These are phyloP conservation scores for Monosporozyma unispora DNA, from an alignment of 805 yeast species.

Conservation along the genomic window DNA sequence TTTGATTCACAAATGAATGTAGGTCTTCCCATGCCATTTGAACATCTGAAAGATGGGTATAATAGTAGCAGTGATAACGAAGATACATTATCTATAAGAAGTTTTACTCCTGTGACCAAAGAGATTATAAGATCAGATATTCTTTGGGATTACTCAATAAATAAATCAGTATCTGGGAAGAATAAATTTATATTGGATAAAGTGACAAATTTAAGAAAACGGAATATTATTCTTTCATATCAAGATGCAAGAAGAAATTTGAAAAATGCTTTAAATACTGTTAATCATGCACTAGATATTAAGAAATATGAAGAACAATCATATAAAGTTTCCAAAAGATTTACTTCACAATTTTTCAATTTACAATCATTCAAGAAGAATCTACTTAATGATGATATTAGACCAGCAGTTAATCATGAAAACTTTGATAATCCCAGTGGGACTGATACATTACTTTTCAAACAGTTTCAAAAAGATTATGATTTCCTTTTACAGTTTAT, in stretches of 20 bases:
- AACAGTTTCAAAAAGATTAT: conserved; percentile 25
- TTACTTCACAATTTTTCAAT: conserved; percentile 20
- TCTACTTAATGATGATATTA: not conserved
- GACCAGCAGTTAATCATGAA: not conserved
- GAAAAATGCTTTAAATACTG: conserved; percentile 55
- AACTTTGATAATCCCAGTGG: not conserved
- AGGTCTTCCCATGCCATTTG: conserved; percentile 19
- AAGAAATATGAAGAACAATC: conserved; percentile 28
- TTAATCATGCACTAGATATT: conserved; percentile 18
- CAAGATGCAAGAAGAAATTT: conserved; percentile 69
- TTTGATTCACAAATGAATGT: conserved; percentile 21
- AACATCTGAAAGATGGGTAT: not conserved
- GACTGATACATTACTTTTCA: conserved; percentile 7
- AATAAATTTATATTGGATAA: conserved; percentile 6
- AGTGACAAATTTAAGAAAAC: conserved; percentile 47
- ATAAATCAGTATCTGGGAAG: not conserved
- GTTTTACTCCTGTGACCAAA: not conserved
- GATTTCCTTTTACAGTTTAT: conserved; percentile 13
- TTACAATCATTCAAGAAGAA: not conserved
- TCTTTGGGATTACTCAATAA: not conserved
- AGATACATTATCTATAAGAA: not conserved
- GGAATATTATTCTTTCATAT: conserved; percentile 50
- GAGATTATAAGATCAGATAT: not conserved
- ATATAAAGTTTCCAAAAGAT: conserved; percentile 12
- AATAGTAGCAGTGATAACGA: not conserved